A percentile compares a stretch with the other conserved stretches of the same genome.
phyloP scores from a whole-genome alignment of 1,139 yeast genomes.

The Suhomyces ambrosiae region DNA sequence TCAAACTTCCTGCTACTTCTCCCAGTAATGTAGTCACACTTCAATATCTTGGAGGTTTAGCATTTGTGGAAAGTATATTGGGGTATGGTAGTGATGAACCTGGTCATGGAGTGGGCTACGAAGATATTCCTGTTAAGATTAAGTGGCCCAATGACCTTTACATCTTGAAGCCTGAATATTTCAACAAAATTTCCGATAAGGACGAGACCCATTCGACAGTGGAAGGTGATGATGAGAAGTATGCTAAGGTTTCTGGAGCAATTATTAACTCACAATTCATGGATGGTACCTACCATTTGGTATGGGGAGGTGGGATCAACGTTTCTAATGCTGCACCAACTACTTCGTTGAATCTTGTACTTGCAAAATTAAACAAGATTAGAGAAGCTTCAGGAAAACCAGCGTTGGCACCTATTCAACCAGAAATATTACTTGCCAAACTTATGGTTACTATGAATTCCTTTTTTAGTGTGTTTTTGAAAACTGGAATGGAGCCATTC shows the following conservation, averaged over 20 bases:
- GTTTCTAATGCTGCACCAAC: slow-evolving; percentile 89
- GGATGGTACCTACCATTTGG: slow-evolving; percentile 58
- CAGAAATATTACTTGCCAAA: slow-evolving; percentile 71
- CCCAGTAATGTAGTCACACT: slow-evolving; percentile 63
- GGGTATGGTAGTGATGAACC: slow-evolving; percentile 53
- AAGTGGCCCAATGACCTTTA: slow-evolving; percentile 99
- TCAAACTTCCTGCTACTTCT: slow-evolving; percentile 59
- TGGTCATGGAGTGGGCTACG: slow-evolving; percentile 56
- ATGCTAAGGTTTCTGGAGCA: slow-evolving; percentile 81
- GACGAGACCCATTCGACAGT: slow-evolving; percentile 35
- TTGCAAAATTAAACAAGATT: slow-evolving; percentile 58
- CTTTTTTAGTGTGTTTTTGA: slow-evolving; percentile 59
- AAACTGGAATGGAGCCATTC: slow-evolving; percentile 68
- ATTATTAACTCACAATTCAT: slow-evolving; percentile 77
- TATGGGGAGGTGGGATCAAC: slow-evolving; percentile 87
- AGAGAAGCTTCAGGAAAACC: slow-evolving; percentile 43
- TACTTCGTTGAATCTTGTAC: slow-evolving; percentile 75
- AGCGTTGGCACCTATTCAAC: slow-evolving; percentile 51
- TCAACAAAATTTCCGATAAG: slow-evolving; percentile 30
- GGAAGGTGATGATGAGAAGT: slow-evolving; percentile 50
- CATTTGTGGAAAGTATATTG: slow-evolving; percentile 75
- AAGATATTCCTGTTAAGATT: slow-evolving; percentile 73
- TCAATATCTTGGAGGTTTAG: slow-evolving; percentile 84
- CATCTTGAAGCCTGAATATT: slow-evolving; percentile 65
- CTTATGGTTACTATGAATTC: slow-evolving; percentile 66